These are phyloP conservation scores for Pythium oligandrum DNA, from an alignment of 352 stramenopile species.

Conservation along the genomic window DNA sequence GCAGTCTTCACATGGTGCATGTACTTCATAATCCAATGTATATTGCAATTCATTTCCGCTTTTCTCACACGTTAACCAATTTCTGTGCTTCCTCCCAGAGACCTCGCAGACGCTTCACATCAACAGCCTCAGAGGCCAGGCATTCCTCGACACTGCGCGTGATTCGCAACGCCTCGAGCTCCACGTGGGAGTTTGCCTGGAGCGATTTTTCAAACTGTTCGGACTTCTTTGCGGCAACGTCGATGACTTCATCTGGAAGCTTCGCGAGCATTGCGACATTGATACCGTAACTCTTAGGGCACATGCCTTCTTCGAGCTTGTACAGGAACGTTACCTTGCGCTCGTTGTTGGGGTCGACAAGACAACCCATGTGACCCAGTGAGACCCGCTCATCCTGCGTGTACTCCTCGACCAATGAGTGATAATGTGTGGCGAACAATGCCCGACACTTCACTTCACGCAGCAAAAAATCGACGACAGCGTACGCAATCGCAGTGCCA, in stretches of 20 bases:
- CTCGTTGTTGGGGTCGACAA: constrained; percentile 76
- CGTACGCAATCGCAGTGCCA: constrained; percentile 96
- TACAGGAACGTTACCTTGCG: constrained; percentile 99
- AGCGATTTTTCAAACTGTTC: constrained; percentile 86
- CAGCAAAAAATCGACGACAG: constrained; percentile 94
- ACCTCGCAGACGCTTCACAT: constrained; percentile 13
- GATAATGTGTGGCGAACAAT: constrained; percentile 99
- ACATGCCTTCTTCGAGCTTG: constrained; percentile 95
- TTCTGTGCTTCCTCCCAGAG: constrained; percentile 20
- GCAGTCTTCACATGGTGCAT: too few species aligned
- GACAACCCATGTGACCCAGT: constrained; percentile 79
- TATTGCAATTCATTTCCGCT: background rate
- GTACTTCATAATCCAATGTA: too few species aligned
- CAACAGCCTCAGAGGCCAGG: constrained; percentile 2
- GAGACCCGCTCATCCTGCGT: constrained; percentile 49
- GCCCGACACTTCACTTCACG: constrained; percentile 87
- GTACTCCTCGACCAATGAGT: constrained; percentile 91
- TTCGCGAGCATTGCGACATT: constrained; percentile 98
- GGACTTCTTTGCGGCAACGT: constrained; percentile 88
- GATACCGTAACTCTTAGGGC: constrained; percentile 98
- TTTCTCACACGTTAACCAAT: constrained; percentile 1
- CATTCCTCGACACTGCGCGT: constrained; percentile 19
- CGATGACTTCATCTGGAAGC: constrained; percentile 94
- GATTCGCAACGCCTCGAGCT: constrained; percentile 23
- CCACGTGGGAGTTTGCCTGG: constrained; percentile 28